These are phyloP conservation scores for Rhizopogon roseolus DNA, from an alignment of 768 basidiomycete genomes.

Conservation along the genomic window DNA sequence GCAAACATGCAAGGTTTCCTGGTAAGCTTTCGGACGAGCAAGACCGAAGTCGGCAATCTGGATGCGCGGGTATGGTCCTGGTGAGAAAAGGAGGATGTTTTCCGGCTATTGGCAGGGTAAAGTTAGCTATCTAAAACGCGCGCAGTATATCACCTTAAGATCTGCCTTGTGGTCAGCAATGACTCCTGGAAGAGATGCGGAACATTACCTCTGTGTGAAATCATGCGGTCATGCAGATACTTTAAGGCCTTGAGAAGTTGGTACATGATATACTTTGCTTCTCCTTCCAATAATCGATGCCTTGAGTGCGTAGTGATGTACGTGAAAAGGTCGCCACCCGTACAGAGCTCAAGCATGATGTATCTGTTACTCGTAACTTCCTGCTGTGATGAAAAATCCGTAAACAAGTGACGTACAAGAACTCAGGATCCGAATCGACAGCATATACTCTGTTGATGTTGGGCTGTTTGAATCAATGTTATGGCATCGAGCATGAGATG, in stretches of 20 bases:
- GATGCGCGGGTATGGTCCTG: conserved; percentile 83
- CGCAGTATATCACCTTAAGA: conserved; percentile 45
- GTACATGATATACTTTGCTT: conserved; percentile 81
- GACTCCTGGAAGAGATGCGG: neutral
- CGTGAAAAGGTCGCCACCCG: conserved; percentile 84
- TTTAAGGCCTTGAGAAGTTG: conserved; percentile 68
- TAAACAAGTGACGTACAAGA: conserved; percentile 39
- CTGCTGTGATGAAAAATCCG: neutral
- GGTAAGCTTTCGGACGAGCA: conserved; percentile 71
- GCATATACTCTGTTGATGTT: conserved; percentile 79
- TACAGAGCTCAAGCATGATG: conserved; percentile 82
- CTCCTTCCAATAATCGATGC: conserved; percentile 64
- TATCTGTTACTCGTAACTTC: conserved; percentile 37
- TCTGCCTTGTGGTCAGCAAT: conserved; percentile 33
- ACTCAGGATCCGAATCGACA: conserved; percentile 56
- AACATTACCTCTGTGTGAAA: conserved; percentile 72
- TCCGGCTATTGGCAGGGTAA: conserved; percentile 52
- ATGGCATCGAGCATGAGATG: neutral
- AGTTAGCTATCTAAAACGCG: neutral
- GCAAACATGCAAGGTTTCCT: conserved; percentile 81
- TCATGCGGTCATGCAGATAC: conserved; percentile 66
- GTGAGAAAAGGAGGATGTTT: conserved; percentile 72
- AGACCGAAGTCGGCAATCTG: conserved; percentile 86
- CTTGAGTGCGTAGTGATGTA: conserved; percentile 66
- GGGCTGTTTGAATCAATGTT: conserved; percentile 40